Evolutionary conservation across 768 basidiomycete species (phyloP), one percentile per base, ranked within the genome.

Genomic region (Boletus rubescentipes): DNA sequence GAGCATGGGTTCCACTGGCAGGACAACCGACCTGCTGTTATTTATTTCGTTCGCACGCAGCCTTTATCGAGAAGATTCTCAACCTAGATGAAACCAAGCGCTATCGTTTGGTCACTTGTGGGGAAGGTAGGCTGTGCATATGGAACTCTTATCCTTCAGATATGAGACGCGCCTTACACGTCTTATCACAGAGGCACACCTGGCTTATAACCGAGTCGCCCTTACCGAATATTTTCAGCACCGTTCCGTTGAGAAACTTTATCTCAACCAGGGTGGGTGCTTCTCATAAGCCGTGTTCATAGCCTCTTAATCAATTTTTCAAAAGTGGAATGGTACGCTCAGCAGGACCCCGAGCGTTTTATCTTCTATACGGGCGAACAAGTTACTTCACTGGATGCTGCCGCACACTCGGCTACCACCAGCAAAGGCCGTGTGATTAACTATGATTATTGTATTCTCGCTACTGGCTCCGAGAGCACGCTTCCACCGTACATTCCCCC

Each of bases 1-100:
- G 53, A 49, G 53, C 16, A 9, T 18, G 37, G 5, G 15, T 18
- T 26, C 16, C 16, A n/a, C n/a, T n/a, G n/a, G n/a, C n/a, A 7
- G 21, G 30, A 16, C 12, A 12, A 4, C 2, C 16, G 2, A n/a
- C 12, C 29, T 23, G 21, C 21, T 32, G 14, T 14, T 54, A 49
- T 54, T 49, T 44, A 54, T 49, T 5, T 44, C 23, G 7, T 34
- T 42, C 29, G 31, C n/a, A 15, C 34, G 20, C 18, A 54, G 85
- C 84, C 0, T 87, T 87, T 71, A 85, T 87, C 60, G 85, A 87
- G 64, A 87, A 87, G 60, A 71, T 89, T 30, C 73, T 87, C 39
- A 75, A 77, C 51, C 73, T 83, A 26, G 83, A 87, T 59, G 74
- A 77, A 18, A 66, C 65, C 4, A 71, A 72, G 8, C 67, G 70